Base-by-base conservation (phyloP, 225 moss, liverwort and hornwort species). In the Bryoerythrophyllum caledonicum region DNA sequence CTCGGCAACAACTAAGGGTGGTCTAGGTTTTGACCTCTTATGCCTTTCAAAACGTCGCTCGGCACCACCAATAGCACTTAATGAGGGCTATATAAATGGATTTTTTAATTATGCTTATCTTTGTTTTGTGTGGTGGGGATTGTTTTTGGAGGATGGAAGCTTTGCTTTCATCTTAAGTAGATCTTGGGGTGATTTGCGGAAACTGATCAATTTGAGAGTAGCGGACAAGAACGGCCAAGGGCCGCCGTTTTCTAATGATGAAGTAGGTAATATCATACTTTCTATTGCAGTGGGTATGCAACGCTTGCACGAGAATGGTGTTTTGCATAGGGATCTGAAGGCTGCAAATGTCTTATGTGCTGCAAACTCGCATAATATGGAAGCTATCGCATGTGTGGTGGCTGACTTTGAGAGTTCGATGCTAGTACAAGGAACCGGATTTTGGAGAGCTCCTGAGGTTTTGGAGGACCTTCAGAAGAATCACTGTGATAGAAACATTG, bases 261-360 rank as follows among this genome's bases (percentile, higher is more conserved):
- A 0, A 1, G 0, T 3, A n/a, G n/a, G n/a, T n/a, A n/a, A n/a
- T n/a, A n/a, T 20, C 10, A 35, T 35, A 15, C 2, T 0, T 8
- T 0, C 3, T 3, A 61, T 61, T 61, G 34, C 61, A 9, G 0
- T 0, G 14, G 60, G 19, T 17, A 60, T 62, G 9, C 7, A n/a
- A 0, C 9, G 2, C 20, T 34, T 35, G 7, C 60, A 60, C 23
- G 1, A 0, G 10, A 23, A 3, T 1, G 54, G 23, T 0, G 23
- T 55, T 55, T 10, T 55, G 54, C 54, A 55, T 55, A 55, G 23
- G 20, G 54, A 55, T 55, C 54, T 55, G 0, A 55, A 55, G 23
- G 23, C 23, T 23, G 30, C 60, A 16, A 60, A 60, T 60, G 28
- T 60, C 27, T n/a, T n/a, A n/a, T n/a, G n/a, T n/a, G n/a, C n/a